Percentiles rank a stretch among this genome's conserved stretches.
Evolutionary conservation across 176 grass and related monocot species (phyloP).

Genomic region (Lolium multiflorum): DNA sequence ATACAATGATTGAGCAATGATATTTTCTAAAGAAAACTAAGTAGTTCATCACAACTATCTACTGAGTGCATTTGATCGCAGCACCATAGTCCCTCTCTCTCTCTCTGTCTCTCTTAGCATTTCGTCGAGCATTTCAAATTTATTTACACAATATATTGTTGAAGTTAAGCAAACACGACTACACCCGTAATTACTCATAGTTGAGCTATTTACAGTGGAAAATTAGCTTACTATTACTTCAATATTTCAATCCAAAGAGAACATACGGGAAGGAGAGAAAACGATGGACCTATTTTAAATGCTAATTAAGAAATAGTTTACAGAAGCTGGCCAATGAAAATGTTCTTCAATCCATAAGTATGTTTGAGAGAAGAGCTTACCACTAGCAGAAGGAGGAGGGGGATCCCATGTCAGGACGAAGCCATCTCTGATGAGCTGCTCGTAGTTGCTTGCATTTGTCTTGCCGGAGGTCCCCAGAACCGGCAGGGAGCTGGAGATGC

Average conservation of each 20-base stretch:
- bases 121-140: background rate
- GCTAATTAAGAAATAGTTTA: background rate
- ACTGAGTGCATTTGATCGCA: too few relatives aligned
- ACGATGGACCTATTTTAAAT: background rate
- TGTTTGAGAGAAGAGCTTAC: background rate
- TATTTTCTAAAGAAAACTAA: too few relatives aligned
- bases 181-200: background rate
- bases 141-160: too few relatives aligned
- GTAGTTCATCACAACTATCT: too few relatives aligned
- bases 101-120: background rate
- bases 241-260: background rate
- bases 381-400: background rate
- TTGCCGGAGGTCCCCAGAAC: background rate
- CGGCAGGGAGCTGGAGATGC: background rate
- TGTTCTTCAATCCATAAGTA: background rate
- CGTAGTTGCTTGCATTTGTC: conserved; percentile 2
- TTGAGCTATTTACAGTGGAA: background rate
- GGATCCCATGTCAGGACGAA: conserved; percentile 43
- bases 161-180: background rate
- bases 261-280: background rate
- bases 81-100: background rate
- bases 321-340: background rate
- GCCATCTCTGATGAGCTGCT: conserved; percentile 25
- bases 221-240: background rate
- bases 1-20: too few relatives aligned